Base-by-base conservation (phyloP, 805 yeast species). In the Sugiyamaella floridensis region DNA sequence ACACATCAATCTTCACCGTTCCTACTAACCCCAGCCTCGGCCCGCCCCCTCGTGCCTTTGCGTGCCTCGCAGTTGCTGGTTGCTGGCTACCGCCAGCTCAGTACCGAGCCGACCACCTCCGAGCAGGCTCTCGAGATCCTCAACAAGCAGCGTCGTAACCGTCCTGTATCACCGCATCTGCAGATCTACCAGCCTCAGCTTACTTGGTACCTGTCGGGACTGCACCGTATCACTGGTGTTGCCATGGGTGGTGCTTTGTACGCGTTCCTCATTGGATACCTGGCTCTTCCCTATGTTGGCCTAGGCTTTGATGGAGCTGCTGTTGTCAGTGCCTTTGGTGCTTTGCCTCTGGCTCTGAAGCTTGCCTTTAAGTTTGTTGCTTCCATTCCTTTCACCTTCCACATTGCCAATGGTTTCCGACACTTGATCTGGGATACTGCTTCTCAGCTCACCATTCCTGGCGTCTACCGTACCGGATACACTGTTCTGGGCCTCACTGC, bases 371-470 rank as follows among this genome's bases (percentile, higher is more conserved):
- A 93, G 76, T 82, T 84, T 48, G 65, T 80, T 42, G 80, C 84
- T 65, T 81, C 93, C 8, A 80, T 80, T 75, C 90, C 97, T 60
- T 89, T 93, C 71, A 85, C 86, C 29, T 89, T 80, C 85, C 99
- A 93, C 72, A 64, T 79, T 46, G 80, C 76, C 68, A 89, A 90
- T 69, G 97, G 98, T 63, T 55, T 92, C 58, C 88, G 99, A 79
- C 99, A 93, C 70, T 74, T 92, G 71, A 66, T 87, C 52, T 93
- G 99, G 99, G 99, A 93, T 70, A 69, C 82, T 50, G 96, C 96
- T 68, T 76, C 74, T 60, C 86, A 85, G 70, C 78, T 92, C 67
- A 79, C 89, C 56, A 65, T 87, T 61, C 81, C 85, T 66, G 97
- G 96, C 61, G 97, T 93, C 53, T 86, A 86, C 81, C 81, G 85